phyloP scores from a whole-genome alignment of 2,329 filamentous ascomycete species.

The Cercospora zeae-maydis region DNA sequence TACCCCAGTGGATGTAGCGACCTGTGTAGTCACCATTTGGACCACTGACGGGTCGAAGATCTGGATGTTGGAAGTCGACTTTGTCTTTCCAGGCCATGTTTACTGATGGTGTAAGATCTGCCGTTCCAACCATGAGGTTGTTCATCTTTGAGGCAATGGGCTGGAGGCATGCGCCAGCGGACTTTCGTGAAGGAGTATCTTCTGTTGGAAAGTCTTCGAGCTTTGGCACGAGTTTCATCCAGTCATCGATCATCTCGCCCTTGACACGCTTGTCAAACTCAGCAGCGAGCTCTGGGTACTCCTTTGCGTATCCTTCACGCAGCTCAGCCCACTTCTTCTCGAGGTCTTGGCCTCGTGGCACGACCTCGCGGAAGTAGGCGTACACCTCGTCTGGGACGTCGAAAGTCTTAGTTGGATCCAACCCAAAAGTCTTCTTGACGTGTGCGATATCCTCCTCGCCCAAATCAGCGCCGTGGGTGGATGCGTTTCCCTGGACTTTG shows the following conservation, averaged over 20 bases:
- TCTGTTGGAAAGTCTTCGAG: conserved; percentile 45
- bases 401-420: conserved; percentile 45
- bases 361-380: conserved; percentile 52
- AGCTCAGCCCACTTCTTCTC: conserved; percentile 51
- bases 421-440: conserved; percentile 52
- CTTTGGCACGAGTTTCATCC: conserved; percentile 50
- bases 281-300: conserved; percentile 49
- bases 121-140: conserved; percentile 39
- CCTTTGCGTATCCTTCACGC: conserved; percentile 43
- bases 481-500: conserved; percentile 49
- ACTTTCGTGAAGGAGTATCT: conserved; percentile 51
- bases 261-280: conserved; percentile 50
- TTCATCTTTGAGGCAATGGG: conserved; percentile 34
- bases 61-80: conserved; percentile 48
- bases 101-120: conserved; percentile 39
- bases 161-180: conserved; percentile 45
- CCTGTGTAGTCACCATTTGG: conserved; percentile 54
- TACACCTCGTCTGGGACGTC: conserved; percentile 45
- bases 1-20: conserved; percentile 55
- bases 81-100: conserved; percentile 45
- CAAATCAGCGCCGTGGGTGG: conserved; percentile 58
- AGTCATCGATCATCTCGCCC: conserved; percentile 49
- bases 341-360: conserved; percentile 45
- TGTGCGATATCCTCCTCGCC: conserved; percentile 52
- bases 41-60: conserved; percentile 39